A percentile compares a stretch with the other conserved stretches of the same genome.
Conservation (phyloP, 441 rosid species). For the Capsella rubella region DNA sequence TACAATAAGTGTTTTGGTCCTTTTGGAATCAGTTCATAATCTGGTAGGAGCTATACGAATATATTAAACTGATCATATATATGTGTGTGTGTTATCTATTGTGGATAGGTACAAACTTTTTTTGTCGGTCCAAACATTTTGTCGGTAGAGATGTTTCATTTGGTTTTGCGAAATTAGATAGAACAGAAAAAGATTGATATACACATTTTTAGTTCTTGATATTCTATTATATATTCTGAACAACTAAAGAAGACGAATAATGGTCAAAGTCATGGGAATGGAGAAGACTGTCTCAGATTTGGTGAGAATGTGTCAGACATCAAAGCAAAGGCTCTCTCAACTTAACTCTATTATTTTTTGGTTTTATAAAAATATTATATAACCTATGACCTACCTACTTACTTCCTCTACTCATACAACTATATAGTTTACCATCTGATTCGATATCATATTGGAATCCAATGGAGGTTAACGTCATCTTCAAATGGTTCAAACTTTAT, state of each 20-base stretch:
- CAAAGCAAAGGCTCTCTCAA: slow-evolving; percentile 30
- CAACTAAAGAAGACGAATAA: slow-evolving; percentile 19
- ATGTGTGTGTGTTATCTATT: no score
- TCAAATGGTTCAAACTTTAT: neutral
- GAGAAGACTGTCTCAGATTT: slow-evolving; percentile 42
- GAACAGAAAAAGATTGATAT: neutral
- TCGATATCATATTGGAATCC: slow-evolving; percentile 22
- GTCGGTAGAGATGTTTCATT: neutral
- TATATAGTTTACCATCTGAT: neutral
- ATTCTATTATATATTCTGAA: neutral
- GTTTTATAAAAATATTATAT: neutral
- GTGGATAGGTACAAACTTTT: neutral
- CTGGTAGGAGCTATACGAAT: neutral
- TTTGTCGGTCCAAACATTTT: neutral
- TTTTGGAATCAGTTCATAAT: neutral
- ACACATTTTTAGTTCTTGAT: neutral
- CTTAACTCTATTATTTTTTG: neutral
- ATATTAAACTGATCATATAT: neutral
- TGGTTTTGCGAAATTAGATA: slow-evolving; percentile 2
- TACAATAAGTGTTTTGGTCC: neutral
- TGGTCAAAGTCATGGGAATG: slow-evolving; percentile 30
- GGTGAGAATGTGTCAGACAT: slow-evolving; percentile 44
- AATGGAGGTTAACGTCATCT: slow-evolving; percentile 16
- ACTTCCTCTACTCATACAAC: neutral
- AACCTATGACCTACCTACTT: slow-evolving; percentile 13